phyloP scores from a whole-genome alignment of 495 filamentous ascomycete genomes.

The Lasiosphaeria hispida region DNA sequence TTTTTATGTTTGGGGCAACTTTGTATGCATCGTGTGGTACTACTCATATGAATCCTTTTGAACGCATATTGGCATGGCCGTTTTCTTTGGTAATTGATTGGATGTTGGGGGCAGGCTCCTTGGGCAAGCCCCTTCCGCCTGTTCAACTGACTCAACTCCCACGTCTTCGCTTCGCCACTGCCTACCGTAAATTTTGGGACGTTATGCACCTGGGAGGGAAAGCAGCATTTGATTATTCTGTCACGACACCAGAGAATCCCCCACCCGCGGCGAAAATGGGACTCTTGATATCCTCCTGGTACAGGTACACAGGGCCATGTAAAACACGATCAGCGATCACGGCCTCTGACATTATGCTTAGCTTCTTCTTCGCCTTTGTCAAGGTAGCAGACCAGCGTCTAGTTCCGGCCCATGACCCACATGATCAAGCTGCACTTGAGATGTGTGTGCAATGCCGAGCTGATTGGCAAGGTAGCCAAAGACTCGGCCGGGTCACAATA shows the following conservation, averaged over 20 bases:
- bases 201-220: too few relatives aligned
- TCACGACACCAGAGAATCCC: too few relatives aligned
- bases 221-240: too few relatives aligned
- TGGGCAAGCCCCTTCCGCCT: too few relatives aligned
- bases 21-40: too few relatives aligned
- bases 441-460: constrained; percentile 46
- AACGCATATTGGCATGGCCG: not conserved
- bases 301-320: not conserved
- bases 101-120: too few relatives aligned
- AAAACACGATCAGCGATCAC: not conserved
- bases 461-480: constrained; percentile 28
- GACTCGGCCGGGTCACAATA: constrained; percentile 1
- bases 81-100: too few relatives aligned
- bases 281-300: not conserved
- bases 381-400: constrained; percentile 23
- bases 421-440: constrained; percentile 47
- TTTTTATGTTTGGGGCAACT: not conserved
- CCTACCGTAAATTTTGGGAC: too few relatives aligned
- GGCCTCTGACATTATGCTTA: not conserved
- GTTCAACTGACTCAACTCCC: too few relatives aligned
- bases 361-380: constrained; percentile 5
- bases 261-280: not conserved
- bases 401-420: constrained; percentile 48
- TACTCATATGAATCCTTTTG: not conserved
- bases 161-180: too few relatives aligned